Percentiles rank a stretch among this genome's conserved stretches.
phyloP scores from a whole-genome alignment of 495 filamentous ascomycete species.

The Penicillium nucicola region DNA sequence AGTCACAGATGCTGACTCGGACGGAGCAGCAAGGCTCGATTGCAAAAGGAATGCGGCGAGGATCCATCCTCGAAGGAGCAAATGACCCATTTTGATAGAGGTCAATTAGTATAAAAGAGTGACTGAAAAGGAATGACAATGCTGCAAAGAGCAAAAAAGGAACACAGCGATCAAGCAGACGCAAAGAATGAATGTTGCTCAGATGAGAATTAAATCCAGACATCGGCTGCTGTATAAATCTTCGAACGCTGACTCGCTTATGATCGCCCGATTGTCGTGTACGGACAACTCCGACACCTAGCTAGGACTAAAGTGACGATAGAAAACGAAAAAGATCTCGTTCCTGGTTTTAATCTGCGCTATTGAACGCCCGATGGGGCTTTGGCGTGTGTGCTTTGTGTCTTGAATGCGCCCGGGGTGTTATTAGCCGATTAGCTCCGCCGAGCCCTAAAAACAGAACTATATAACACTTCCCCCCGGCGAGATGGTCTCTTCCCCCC shows the following conservation, averaged over 20 bases:
- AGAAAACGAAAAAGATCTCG: background rate
- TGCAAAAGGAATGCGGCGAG: background rate
- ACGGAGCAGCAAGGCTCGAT: background rate
- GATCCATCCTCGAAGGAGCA: conserved; percentile 3
- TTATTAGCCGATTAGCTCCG: conserved; percentile 5
- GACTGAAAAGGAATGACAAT: background rate
- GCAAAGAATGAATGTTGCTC: background rate
- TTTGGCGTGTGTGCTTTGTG: background rate
- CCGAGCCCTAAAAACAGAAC: background rate
- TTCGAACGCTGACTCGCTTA: background rate
- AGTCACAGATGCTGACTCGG: background rate
- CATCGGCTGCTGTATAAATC: background rate
- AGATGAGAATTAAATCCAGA: background rate
- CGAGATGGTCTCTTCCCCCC: background rate
- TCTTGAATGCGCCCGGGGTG: background rate
- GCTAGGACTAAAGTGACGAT: background rate
- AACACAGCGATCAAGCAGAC: background rate
- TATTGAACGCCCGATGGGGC: conserved; percentile 1
- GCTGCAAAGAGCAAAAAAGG: background rate
- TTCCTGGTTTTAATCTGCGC: background rate
- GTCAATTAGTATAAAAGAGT: background rate
- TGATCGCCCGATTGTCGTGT: background rate
- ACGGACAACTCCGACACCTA: background rate
- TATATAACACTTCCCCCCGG: conserved; percentile 1
- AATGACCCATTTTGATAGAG: conserved; percentile 1